Base-by-base conservation (phyloP, 768 basidiomycete species). In the Amyloporia xantha region DNA sequence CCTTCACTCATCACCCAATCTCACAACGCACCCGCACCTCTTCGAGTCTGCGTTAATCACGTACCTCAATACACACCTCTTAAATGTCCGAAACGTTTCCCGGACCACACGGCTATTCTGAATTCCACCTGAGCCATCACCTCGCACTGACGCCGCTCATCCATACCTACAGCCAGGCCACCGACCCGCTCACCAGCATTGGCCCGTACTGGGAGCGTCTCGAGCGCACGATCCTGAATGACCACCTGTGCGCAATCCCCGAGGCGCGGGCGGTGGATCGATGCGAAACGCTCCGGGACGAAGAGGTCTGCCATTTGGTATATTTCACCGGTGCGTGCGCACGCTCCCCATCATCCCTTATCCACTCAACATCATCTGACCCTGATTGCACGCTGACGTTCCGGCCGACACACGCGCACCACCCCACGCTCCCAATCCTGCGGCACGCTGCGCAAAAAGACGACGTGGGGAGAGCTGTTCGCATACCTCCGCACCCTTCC, bases 181-280 rank as follows among this genome's bases (percentile, higher is more conserved):
- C 59, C 2, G 77, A 84, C 54, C 73, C 71, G 1, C 41, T 47
- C 7, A 74, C 68, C 26, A 79, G 80, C 36, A 62, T 88, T 4
- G 89, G 89, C 1, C 76, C 80, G 1, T 77, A 89, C 59, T 92
- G 88, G 76, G 76, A 91, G 56, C 80, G 84, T 24, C 90, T 90
- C 0, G 91, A 91, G 13, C 74, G 91, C 12, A 77, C 77, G 0
- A 82, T 91, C 53, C 73, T 92, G 19, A 83, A 87, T 48, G 72
- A 72, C 5, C 79, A 87, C 58, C 75, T 92, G 2, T 71, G 80
- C 5, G 78, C 79, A 24, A 74, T 92, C n/a, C 86, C 83, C 0
- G 72, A 75, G 36, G 56, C 55, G 0, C 39, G 47, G 17, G 47
- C 54, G 12, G 51, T 56, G 7, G 54, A 71, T 41, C 57, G 68